A percentile compares a stretch with the other conserved stretches of the same genome.
Evolutionary conservation across 495 filamentous ascomycete species (phyloP).

Genomic region (Clohesyomyces aquaticus): DNA sequence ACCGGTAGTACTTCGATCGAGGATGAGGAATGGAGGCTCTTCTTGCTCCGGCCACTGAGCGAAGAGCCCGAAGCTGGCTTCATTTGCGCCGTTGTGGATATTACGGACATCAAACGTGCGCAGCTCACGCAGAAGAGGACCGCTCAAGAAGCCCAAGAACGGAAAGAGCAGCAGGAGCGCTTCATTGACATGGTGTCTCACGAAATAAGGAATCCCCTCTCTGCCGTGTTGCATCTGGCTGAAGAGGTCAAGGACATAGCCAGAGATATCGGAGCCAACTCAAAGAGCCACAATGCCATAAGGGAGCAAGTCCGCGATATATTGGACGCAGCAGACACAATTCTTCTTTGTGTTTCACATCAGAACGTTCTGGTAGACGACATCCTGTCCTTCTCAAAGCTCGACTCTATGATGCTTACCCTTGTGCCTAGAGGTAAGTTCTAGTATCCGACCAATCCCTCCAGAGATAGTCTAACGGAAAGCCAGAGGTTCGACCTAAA

Average conservation of each 20-base stretch:
- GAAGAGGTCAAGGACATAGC: slow-evolving; percentile 44
- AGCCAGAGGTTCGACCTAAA: slow-evolving; percentile 35
- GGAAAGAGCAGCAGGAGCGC: slow-evolving; percentile 47
- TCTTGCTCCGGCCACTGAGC: slow-evolving; percentile 43
- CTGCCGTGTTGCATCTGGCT: slow-evolving; percentile 46
- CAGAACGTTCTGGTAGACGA: slow-evolving; percentile 48
- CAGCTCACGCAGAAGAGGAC: slow-evolving; percentile 44
- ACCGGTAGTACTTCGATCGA: neutral
- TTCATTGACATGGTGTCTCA: slow-evolving; percentile 44
- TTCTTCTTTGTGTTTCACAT: slow-evolving; percentile 45
- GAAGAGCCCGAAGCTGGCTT: slow-evolving; percentile 46
- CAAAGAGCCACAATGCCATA: slow-evolving; percentile 1
- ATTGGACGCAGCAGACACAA: slow-evolving; percentile 44
- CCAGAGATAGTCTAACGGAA: neutral
- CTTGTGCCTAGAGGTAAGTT: slow-evolving; percentile 37
- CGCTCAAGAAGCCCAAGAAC: slow-evolving; percentile 44
- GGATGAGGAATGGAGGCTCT: slow-evolving; percentile 44
- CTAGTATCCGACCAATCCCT: neutral
- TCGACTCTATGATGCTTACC: slow-evolving; percentile 48
- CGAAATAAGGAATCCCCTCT: slow-evolving; percentile 48
- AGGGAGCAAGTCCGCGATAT: slow-evolving; percentile 33
- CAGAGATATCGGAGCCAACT: slow-evolving; percentile 20
- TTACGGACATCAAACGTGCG: slow-evolving; percentile 46
- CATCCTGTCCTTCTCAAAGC: slow-evolving; percentile 47
- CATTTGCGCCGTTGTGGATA: slow-evolving; percentile 47